phyloP scores from a whole-genome alignment of 2,329 filamentous ascomycete genomes.

The Aspergillus sp. region DNA sequence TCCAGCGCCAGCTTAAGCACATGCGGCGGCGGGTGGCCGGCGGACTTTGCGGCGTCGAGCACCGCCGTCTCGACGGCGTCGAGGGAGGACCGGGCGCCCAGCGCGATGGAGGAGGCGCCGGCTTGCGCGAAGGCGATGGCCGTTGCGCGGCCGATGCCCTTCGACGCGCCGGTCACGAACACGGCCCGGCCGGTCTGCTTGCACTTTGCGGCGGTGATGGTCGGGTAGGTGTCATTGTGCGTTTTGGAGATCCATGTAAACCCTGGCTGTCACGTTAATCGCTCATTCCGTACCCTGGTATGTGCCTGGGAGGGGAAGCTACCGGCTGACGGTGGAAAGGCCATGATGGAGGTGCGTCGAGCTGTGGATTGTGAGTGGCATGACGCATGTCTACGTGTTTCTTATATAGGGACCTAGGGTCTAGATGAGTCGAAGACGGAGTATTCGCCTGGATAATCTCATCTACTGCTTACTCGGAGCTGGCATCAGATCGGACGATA shows the following conservation, averaged over 20 bases:
- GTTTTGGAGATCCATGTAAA: background rate
- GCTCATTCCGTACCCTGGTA: no score
- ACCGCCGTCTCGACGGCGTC: background rate
- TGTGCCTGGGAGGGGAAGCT: no score
- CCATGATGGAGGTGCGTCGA: no score
- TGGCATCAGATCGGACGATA: no score
- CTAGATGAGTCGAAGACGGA: no score
- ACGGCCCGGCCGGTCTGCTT: constrained; percentile 44
- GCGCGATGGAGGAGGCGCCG: constrained; percentile 51
- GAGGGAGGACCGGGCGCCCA: constrained; percentile 51
- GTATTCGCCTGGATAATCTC: no score
- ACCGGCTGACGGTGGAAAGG: no score
- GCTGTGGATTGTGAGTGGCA: no score
- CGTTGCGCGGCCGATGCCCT: constrained; percentile 54
- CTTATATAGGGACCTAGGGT: no score
- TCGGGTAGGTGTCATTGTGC: constrained; percentile 51
- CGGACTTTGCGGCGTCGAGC: constrained; percentile 7
- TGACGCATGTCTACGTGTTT: no score
- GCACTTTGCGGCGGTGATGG: constrained; percentile 45
- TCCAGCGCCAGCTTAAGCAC: constrained; percentile 47
- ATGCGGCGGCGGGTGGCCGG: constrained; percentile 35
- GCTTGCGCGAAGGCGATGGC: constrained; percentile 58
- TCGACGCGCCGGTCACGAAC: constrained; percentile 57
- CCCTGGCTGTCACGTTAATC: no score
- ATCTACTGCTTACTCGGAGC: no score